phyloP scores from a whole-genome alignment of 441 rosid genomes.

The Pelargonium fulgidum region DNA sequence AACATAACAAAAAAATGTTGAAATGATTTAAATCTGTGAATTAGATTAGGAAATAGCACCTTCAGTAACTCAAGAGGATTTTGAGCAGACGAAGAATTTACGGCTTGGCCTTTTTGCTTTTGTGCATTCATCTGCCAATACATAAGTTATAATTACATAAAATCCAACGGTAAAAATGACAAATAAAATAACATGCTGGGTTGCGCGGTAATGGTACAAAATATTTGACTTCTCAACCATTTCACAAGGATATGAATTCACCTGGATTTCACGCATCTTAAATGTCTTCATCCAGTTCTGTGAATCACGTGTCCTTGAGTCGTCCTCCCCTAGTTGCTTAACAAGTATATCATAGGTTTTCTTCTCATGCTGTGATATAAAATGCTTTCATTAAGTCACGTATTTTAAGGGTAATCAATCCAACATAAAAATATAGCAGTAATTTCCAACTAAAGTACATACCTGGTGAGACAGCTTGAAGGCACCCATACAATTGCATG shows the following conservation, averaged over 20 bases:
- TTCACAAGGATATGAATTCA: conserved; percentile 20
- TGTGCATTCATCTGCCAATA: conserved; percentile 66
- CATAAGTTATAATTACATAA: conserved; percentile 12
- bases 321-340: conserved; percentile 95
- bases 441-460: conserved; percentile 18
- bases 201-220: no score
- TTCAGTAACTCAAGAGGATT: conserved; percentile 88
- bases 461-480: conserved; percentile 98
- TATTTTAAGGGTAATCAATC: not conserved
- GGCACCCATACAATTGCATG: conserved; percentile 94
- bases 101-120: conserved; percentile 92
- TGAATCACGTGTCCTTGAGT: conserved; percentile 92
- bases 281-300: conserved; percentile 93
- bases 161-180: not conserved
- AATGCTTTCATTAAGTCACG: conserved; percentile 11
- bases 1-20: conserved; percentile 5
- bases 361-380: conserved; percentile 79
- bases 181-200: not conserved
- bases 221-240: not conserved
- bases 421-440: not conserved
- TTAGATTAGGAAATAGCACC: conserved; percentile 23
- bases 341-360: conserved; percentile 94
- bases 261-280: conserved; percentile 97
- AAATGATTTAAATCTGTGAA: no score
- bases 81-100: conserved; percentile 71